phyloP scores from a whole-genome alignment of 495 filamentous ascomycete species.

The Podospora sp. region DNA sequence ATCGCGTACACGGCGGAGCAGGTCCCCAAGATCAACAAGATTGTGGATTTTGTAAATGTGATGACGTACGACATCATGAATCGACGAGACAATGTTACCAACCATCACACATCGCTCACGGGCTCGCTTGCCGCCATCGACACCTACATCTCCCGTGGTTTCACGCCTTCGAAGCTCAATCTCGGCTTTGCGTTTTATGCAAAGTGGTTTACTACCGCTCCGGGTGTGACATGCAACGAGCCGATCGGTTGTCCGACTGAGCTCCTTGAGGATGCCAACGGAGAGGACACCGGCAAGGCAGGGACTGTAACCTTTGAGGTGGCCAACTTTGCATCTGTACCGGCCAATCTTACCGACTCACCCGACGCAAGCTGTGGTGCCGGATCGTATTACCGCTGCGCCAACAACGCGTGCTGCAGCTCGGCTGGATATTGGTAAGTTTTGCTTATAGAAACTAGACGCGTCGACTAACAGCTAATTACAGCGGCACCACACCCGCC shows the following conservation, averaged over 20 bases:
- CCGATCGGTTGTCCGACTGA: conserved; percentile 60
- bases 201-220: conserved; percentile 63
- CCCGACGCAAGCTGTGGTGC: conserved; percentile 27
- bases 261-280: conserved; percentile 58
- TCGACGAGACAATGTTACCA: conserved; percentile 62
- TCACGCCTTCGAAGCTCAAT: conserved; percentile 58
- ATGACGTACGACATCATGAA: conserved; percentile 73
- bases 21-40: conserved; percentile 59
- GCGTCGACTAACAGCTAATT: conserved; percentile 19
- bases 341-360: conserved; percentile 26
- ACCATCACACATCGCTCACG: conserved; percentile 58
- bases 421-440: conserved; percentile 30
- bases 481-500: conserved; percentile 39
- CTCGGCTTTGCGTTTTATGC: conserved; percentile 69
- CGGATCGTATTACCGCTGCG: conserved; percentile 18
- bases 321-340: conserved; percentile 30
- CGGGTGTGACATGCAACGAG: conserved; percentile 36
- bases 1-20: conserved; percentile 62
- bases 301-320: conserved; percentile 56
- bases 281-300: conserved; percentile 59
- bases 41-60: conserved; percentile 66
- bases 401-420: conserved; percentile 18
- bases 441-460: conserved; percentile 16
- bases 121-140: conserved; percentile 54
- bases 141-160: conserved; percentile 57